A percentile compares a stretch with the other conserved stretches of the same genome.
Conservation (phyloP, 192 early-diverging fungal species). For the Podila verticillata region DNA sequence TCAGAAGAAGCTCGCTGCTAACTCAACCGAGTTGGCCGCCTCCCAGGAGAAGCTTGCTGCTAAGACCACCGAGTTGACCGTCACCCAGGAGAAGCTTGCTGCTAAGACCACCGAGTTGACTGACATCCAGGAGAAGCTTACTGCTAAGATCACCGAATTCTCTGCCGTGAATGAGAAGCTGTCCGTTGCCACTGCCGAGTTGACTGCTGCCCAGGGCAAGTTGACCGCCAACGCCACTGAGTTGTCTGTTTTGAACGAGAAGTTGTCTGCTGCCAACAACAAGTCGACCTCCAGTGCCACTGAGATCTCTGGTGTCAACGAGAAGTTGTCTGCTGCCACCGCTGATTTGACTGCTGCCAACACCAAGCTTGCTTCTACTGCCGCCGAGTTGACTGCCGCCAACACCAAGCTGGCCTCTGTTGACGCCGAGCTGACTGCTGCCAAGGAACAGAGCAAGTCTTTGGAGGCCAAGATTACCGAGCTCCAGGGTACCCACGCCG, state of each 20-base stretch:
- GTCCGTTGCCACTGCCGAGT: neutral
- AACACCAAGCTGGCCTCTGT: neutral
- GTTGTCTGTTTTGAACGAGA: neutral
- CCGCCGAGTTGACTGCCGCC: neutral
- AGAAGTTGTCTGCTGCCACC: neutral
- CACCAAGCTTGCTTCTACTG: neutral
- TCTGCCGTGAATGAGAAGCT: neutral
- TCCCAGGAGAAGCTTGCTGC: neutral
- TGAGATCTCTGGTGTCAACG: neutral
- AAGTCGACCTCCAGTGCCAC: neutral
- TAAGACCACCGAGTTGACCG: neutral
- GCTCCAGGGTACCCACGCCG: slow-evolving; percentile 23
- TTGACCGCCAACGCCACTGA: neutral
- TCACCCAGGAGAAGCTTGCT: neutral
- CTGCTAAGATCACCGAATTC: neutral
- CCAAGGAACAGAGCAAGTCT: slow-evolving; percentile 3
- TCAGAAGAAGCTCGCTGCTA: slow-evolving; percentile 9
- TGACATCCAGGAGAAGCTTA: neutral
- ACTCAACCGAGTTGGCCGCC: slow-evolving; percentile 2
- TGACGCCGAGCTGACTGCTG: neutral
- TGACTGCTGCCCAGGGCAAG: neutral
- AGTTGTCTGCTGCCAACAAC: neutral
- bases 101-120: neutral
- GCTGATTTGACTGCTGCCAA: slow-evolving; percentile 3
- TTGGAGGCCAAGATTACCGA: slow-evolving; percentile 2